phyloP scores from a whole-genome alignment of 257 asterid species.

The Solanum paucissectum region DNA sequence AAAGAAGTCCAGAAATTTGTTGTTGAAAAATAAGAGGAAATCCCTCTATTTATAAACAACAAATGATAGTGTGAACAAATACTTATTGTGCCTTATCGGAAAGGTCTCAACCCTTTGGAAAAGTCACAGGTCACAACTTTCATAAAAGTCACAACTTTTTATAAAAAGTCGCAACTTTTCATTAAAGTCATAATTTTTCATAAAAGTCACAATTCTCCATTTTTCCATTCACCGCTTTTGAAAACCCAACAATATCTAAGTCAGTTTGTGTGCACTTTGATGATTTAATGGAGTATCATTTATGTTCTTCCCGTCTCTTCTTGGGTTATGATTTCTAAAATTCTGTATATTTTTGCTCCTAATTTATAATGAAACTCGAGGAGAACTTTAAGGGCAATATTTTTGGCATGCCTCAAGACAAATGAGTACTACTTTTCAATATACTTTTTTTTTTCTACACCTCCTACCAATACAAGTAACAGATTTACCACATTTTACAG shows the following conservation, averaged over 20 bases:
- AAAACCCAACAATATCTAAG: fast-evolving
- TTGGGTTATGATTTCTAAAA: not conserved
- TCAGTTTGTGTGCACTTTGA: not conserved
- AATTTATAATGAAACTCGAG: not conserved
- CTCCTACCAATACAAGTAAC: not conserved
- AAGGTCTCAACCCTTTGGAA: no score
- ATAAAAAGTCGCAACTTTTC: no score
- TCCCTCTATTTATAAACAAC: no score
- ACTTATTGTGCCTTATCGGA: no score
- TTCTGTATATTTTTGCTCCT: not conserved
- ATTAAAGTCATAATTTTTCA: no score
- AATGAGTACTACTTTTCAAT: not conserved
- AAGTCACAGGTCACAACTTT: no score
- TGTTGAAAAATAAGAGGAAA: no score
- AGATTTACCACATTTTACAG: not conserved
- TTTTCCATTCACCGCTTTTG: no score
- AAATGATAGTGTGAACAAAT: no score
- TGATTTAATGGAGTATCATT: not conserved
- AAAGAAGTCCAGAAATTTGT: no score
- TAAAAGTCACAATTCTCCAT: no score
- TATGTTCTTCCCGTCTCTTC: not conserved
- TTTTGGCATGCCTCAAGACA: not conserved
- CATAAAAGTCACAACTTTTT: no score
- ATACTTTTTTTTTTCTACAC: not conserved
- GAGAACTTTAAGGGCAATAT: not conserved